Evolutionary conservation across 176 grass and related monocot genomes (phyloP).

Genomic region (Aegilops umbellulata): DNA sequence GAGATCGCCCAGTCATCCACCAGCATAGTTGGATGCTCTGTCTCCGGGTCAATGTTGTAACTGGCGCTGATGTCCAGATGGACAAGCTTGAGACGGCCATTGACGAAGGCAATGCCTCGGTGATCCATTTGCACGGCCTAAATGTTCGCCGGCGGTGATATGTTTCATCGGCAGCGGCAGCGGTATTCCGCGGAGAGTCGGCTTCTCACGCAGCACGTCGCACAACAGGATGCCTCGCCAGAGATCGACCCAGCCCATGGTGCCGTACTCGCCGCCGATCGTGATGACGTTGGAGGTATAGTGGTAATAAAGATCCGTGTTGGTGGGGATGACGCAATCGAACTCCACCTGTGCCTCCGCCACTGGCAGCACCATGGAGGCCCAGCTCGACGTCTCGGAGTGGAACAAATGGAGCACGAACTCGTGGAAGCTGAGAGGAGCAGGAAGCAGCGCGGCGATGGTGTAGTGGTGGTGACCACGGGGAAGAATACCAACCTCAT

Average conservation of each 20-base stretch:
- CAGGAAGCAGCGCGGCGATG: neutral
- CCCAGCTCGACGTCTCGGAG: neutral
- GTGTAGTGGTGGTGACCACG: neutral
- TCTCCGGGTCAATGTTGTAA: neutral
- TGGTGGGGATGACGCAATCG: neutral
- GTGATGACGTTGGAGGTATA: neutral
- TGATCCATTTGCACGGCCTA: neutral
- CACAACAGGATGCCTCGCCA: neutral
- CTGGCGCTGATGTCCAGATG: neutral
- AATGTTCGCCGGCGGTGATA: neutral
- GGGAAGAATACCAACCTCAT: neutral
- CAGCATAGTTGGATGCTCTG: neutral
- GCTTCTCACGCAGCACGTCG: neutral
- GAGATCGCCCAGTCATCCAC: neutral
- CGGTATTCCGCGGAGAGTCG: neutral
- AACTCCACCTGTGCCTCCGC: neutral
- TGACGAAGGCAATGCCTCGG: neutral
- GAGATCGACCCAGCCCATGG: slow-evolving; percentile 2
- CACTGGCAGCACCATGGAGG: neutral
- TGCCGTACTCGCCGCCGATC: neutral
- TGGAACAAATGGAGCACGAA: neutral
- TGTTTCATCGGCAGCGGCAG: neutral
- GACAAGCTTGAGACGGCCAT: neutral
- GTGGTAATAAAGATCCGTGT: neutral
- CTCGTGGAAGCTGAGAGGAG: neutral